Base-by-base conservation (phyloP, 2,329 filamentous ascomycete genomes). In the Claviceps spartinae region DNA sequence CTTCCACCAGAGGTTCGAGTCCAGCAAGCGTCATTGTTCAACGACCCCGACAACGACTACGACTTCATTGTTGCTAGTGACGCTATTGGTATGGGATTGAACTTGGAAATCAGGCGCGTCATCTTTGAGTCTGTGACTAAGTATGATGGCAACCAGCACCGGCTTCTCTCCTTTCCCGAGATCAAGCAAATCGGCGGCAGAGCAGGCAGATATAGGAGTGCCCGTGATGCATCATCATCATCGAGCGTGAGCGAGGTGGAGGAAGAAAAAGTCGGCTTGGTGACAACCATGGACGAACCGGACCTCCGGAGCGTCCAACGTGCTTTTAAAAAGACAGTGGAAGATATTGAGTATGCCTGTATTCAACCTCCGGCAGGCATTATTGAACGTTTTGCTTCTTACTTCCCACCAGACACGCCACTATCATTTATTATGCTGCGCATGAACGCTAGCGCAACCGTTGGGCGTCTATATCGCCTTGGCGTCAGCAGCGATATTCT, bases 31-130 rank as follows among this genome's bases (percentile, higher is more conserved):
- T 81, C 82, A 16, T 74, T 97, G 0, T 98, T 98, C 74, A 98
- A 98, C 63, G 87, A 97, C 57, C 90, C 89, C 0, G 69, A 95
- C 63, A 98, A 94, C 64, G 90, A 96, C 54, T 98, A 96, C 63
- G 93, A 98, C 64, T 94, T 83, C 59, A 74, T 98, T 5, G 90
- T 93, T 26, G 93, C 94, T 8, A 96, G 88, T 60, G 89, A 96
- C 68, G 93, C 93, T 47, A 91, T 98, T 56, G 93, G 93, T 40
- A 97, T 98, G 91, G 93, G 94, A 1, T 72, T 98, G 22, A 98
- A 98, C 62, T 69, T 98, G 65, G 89, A 82, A 67, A 88, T 96
- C 64, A 93, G 89, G 63, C 85, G 94, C 26, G 79, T 98, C 55
- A 79, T 98, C 51, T 93, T 98, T 58, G 88, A 95, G 61, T 76